Conservation (phyloP, 345 rosid genomes). For the Populus pruinosa region DNA sequence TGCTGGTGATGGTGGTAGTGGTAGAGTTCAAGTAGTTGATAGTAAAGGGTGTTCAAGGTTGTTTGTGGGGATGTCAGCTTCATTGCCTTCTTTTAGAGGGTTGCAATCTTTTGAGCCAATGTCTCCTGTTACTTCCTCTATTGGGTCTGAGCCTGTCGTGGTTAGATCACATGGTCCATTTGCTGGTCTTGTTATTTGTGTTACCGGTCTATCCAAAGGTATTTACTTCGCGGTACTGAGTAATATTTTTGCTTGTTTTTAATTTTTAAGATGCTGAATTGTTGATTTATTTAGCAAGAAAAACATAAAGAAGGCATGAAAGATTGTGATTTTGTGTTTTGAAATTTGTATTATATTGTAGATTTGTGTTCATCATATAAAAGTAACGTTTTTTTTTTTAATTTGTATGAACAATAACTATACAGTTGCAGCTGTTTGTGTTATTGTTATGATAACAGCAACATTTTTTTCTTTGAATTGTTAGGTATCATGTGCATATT, state of each 20-base stretch:
- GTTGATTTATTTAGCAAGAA: background rate
- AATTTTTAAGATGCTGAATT: background rate
- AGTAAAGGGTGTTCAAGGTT: constrained; percentile 80
- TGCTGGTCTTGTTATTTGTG: constrained; percentile 74
- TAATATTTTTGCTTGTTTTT: background rate
- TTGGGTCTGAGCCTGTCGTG: constrained; percentile 37
- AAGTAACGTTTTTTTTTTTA: background rate
- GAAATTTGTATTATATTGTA: background rate
- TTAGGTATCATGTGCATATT: background rate
- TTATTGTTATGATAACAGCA: background rate
- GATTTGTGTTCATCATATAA: background rate
- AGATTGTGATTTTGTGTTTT: background rate
- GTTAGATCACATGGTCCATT: constrained; percentile 53
- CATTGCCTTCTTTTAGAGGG: constrained; percentile 41
- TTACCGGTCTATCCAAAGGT: constrained; percentile 95
- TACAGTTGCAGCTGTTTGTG: background rate
- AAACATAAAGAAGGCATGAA: background rate
- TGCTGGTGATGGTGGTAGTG: constrained; percentile 30
- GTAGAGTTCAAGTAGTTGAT: constrained; percentile 53
- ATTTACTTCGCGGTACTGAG: background rate
- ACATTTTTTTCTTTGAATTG: background rate
- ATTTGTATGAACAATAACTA: background rate
- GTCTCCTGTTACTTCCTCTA: constrained; percentile 44
- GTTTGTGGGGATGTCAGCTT: constrained; percentile 50
- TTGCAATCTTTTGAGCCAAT: constrained; percentile 36